Conservation (phyloP, 2,329 filamentous ascomycete genomes). For the Periconia macrospinosa region DNA sequence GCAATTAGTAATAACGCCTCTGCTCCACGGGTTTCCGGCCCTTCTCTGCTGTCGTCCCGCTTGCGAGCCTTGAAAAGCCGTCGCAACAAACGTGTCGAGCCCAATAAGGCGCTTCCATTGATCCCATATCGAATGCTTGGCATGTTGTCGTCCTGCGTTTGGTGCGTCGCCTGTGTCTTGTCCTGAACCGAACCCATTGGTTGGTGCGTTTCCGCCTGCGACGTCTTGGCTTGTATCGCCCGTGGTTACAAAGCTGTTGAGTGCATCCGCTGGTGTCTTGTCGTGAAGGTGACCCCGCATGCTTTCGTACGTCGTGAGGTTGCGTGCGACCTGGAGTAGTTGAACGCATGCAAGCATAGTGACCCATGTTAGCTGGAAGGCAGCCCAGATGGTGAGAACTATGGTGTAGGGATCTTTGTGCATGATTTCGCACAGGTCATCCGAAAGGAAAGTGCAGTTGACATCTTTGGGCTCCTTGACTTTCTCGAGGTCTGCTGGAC, state of each 20-base stretch:
- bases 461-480: constrained; percentile 55
- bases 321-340: constrained; percentile 86
- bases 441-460: constrained; percentile 75
- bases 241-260: constrained; percentile 76
- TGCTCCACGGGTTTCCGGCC: constrained; percentile 79
- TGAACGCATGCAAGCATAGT: constrained; percentile 97
- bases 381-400: constrained; percentile 75
- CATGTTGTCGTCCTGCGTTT: constrained; percentile 44
- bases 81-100: constrained; percentile 91
- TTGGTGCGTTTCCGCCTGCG: constrained; percentile 26
- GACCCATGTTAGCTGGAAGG: constrained; percentile 89
- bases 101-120: constrained; percentile 85
- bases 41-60: constrained; percentile 42
- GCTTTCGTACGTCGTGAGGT: constrained; percentile 94
- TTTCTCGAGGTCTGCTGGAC: constrained; percentile 64
- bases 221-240: constrained; percentile 65
- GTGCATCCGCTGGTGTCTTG: constrained; percentile 57
- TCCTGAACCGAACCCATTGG: constrained; percentile 64
- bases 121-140: constrained; percentile 68
- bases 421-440: constrained; percentile 72
- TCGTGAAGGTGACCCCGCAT: constrained; percentile 78
- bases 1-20: constrained; percentile 85
- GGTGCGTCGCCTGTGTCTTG: constrained; percentile 51
- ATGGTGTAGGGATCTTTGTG: constrained; percentile 84
- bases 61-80: constrained; percentile 73